Evolutionary conservation across 2,329 filamentous ascomycete genomes (phyloP).

Genomic region (Fusarium humuli): DNA sequence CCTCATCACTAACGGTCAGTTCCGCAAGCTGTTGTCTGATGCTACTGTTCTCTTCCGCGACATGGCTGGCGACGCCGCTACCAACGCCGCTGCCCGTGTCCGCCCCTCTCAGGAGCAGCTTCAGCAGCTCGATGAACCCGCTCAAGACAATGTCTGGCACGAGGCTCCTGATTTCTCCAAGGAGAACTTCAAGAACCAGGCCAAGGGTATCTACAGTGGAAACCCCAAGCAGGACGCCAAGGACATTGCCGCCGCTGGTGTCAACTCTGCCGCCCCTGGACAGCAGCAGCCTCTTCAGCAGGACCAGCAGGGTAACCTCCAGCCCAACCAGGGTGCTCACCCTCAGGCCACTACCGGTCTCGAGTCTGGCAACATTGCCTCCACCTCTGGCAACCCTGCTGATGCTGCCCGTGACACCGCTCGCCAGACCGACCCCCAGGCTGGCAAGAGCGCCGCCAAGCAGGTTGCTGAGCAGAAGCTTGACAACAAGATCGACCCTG

Average conservation of each 20-base stretch:
- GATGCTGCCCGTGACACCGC: slow-evolving; percentile 26
- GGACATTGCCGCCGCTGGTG: slow-evolving; percentile 68
- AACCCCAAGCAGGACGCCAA: slow-evolving; percentile 68
- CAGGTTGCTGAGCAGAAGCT: slow-evolving; percentile 67
- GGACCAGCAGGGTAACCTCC: slow-evolving; percentile 20
- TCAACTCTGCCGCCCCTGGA: slow-evolving; percentile 63
- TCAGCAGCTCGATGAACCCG: slow-evolving; percentile 81
- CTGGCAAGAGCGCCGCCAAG: slow-evolving; percentile 50
- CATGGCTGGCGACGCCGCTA: slow-evolving; percentile 90
- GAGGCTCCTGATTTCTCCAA: slow-evolving; percentile 82
- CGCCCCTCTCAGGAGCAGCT: slow-evolving; percentile 84
- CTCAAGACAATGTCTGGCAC: slow-evolving; percentile 93
- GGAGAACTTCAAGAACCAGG: slow-evolving; percentile 74
- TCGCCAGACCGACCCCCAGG: slow-evolving; percentile 57
- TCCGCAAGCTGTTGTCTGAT: slow-evolving; percentile 83
- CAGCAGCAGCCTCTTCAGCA: slow-evolving; percentile 44
- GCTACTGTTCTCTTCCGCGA: slow-evolving; percentile 84
- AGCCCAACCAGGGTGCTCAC: slow-evolving; percentile 8
- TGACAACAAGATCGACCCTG: slow-evolving; percentile 73
- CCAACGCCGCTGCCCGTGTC: slow-evolving; percentile 78
- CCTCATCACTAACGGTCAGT: slow-evolving; percentile 95
- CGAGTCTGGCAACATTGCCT: slow-evolving; percentile 5
- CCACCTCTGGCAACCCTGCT: slow-evolving; percentile 5
- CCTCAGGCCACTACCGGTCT: slow-evolving; percentile 62
- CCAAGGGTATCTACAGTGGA: slow-evolving; percentile 71